Base-by-base conservation (phyloP, 2,329 filamentous ascomycete genomes). In the Alternaria triticina region DNA sequence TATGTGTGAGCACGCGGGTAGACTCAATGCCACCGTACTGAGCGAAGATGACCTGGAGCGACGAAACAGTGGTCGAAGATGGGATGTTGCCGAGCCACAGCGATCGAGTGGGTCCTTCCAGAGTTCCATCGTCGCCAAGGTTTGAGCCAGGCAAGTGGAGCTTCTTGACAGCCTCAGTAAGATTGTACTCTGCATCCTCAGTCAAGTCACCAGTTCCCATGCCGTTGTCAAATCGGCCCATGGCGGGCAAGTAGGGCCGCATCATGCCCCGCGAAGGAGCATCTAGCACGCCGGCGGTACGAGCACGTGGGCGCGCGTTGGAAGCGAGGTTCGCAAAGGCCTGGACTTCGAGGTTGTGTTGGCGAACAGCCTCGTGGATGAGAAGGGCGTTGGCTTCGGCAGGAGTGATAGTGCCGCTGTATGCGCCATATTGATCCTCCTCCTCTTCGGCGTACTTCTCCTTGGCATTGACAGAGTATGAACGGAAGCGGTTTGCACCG, bases 61-160 rank as follows among this genome's bases (percentile, higher is more conserved):
- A 98, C 1, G 95, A 97, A 11, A 96, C 94, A 0, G 96, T 99
- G 3, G 96, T 99, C 3, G 96, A 98, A 5, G 95, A 94, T 12
- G 96, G 96, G 62, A 99, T 97, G 80, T 95, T 97, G 59, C 96
- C 96, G 54, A 99, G 91, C 96, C 96, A 99, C 59, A 99, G 84
- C 33, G 96, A 94, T 74, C 94, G 91, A 12, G 96, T 98, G 20
- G 95, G 95, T 1, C 92, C 93, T 77, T 97, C 94, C 44, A 97
- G 85, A 40, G 89, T 92, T 68, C 89, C 88, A 67, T 97, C 93
- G 62, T 97, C 92, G 10, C 87, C 86, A 50, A 88, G 86, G 65
- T 96, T 87, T 36, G 91, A 85, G 15, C 77, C 81, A 50, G 64
- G 88, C 84, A 77, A 54, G 45, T 74, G 71, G 86, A 97, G 89